Base-by-base conservation (phyloP, 2,329 filamentous ascomycete genomes). In the Didymella glomerata region DNA sequence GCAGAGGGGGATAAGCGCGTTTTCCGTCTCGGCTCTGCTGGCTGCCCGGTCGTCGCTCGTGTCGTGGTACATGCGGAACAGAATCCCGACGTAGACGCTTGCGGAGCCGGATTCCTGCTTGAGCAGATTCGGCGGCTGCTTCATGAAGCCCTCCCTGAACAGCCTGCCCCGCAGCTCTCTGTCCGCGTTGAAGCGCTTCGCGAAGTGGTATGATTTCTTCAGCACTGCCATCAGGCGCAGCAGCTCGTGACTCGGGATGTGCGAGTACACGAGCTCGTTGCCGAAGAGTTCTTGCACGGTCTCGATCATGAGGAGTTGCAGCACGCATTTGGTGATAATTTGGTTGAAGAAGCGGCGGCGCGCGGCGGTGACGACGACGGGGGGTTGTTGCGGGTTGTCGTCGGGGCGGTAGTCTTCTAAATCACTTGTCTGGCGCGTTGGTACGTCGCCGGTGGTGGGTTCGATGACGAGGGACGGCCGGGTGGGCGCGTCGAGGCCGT, bases 131-230 rank as follows among this genome's bases (percentile, higher is more conserved):
- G 95, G 95, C 16, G 95, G 94, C 75, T 99, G 95, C 80, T 96
- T 97, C 95, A 99, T 99, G 83, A 99, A 99, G 0, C 96, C 95
- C 76, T 99, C 95, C 49, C 93, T 86, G 92, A 96, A 99, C 18
- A 99, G 84, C 18, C 92, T 88, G 85, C 96, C 96, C 45, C 95
- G 88, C 36, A 99, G 83, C 67, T 98, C 95, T 78, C 97, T 96
- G 79, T 99, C 93, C 64, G 93, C 92, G 77, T 99, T 99, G 84
- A 99, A 99, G 69, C 90, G 91, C 72, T 96, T 93, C 44, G 96
- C 95, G 68, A 99, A 99, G 60, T 96, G 88, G 79, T 97, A 99
- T 27, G 90, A 95, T 75, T 96, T 95, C 80, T 99, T 99, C 28
- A 99, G 84, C 1, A 99, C 84, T 1, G 86, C 87, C 96, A 99